phyloP scores from a whole-genome alignment of 169 alveolate genomes.

The Plasmodium yoelii region DNA sequence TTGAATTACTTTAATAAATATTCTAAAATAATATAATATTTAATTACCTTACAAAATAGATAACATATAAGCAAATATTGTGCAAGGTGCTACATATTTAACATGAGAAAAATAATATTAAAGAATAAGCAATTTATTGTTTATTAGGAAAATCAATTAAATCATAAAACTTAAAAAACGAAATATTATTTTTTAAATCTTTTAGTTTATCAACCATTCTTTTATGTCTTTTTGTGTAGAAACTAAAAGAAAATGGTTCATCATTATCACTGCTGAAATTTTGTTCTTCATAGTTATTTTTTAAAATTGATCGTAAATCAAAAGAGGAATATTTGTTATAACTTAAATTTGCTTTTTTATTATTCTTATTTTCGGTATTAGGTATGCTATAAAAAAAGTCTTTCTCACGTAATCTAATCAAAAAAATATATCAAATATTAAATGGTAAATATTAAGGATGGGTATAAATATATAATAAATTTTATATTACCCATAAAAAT shows the following conservation, averaged over 20 bases:
- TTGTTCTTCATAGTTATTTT: slow-evolving; percentile 51
- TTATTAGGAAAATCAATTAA: slow-evolving; percentile 62
- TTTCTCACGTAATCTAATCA: slow-evolving; percentile 32
- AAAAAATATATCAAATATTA: background rate
- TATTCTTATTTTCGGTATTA: slow-evolving; percentile 29
- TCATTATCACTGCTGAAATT: slow-evolving; percentile 42
- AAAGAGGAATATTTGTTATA: slow-evolving; percentile 59
- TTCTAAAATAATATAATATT: too few species aligned
- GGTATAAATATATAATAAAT: background rate
- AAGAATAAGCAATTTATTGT: background rate
- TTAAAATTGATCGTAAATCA: slow-evolving; percentile 50
- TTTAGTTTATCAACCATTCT: slow-evolving; percentile 69
- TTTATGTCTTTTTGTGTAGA: slow-evolving; percentile 36
- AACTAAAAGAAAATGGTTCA: slow-evolving; percentile 46
- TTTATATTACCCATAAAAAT: background rate
- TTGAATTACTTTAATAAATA: too few species aligned
- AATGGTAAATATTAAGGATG: background rate
- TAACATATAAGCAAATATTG: too few species aligned
- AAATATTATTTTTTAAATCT: slow-evolving; percentile 70
- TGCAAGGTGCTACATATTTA: too few species aligned
- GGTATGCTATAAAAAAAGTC: slow-evolving; percentile 34
- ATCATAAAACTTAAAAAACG: slow-evolving; percentile 71
- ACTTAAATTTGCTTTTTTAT: slow-evolving; percentile 13
- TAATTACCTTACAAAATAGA: too few species aligned
- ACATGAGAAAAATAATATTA: too few species aligned